Conservation (phyloP, 2,329 filamentous ascomycete genomes). For the Seiridium unicorne region DNA sequence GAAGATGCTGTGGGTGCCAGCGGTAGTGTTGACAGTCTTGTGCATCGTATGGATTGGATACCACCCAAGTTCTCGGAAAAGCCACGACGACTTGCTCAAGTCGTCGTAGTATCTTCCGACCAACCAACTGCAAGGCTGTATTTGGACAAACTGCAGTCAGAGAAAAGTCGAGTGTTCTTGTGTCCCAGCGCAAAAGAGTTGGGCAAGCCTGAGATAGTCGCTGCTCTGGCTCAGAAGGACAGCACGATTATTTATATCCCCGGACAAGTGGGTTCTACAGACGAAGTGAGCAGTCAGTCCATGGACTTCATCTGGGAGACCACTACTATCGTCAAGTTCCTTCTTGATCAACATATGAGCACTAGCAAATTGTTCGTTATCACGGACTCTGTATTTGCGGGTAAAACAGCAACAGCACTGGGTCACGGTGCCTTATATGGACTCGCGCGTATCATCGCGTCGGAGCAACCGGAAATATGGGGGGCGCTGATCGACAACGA, state of each 20-base stretch:
- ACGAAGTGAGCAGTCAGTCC: constrained; percentile 6
- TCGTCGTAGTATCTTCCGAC: constrained; percentile 24
- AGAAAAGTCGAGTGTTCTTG: background rate
- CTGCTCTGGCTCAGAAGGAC: background rate
- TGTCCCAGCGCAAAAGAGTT: background rate
- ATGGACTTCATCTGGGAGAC: constrained; percentile 12
- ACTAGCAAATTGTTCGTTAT: constrained; percentile 22
- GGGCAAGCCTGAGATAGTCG: background rate
- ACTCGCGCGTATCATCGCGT: constrained; percentile 33
- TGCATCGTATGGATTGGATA: constrained; percentile 36
- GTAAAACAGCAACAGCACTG: constrained; percentile 25
- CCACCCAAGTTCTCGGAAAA: constrained; percentile 30
- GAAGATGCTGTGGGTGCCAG: constrained; percentile 24
- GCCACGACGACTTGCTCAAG: constrained; percentile 15
- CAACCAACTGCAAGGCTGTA: constrained; percentile 16
- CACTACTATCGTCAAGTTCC: constrained; percentile 8
- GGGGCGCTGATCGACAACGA: constrained; percentile 34
- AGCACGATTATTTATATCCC: constrained; percentile 17
- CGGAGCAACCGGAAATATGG: constrained; percentile 35
- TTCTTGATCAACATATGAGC: background rate
- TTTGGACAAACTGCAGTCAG: background rate
- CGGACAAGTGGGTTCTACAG: constrained; percentile 8
- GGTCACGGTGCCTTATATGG: constrained; percentile 34
- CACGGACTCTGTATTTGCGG: constrained; percentile 23
- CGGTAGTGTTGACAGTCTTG: constrained; percentile 24